Base-by-base conservation (phyloP, 371 early-diverging fungal genomes). In the Paraphysoderma sedebokerense region DNA sequence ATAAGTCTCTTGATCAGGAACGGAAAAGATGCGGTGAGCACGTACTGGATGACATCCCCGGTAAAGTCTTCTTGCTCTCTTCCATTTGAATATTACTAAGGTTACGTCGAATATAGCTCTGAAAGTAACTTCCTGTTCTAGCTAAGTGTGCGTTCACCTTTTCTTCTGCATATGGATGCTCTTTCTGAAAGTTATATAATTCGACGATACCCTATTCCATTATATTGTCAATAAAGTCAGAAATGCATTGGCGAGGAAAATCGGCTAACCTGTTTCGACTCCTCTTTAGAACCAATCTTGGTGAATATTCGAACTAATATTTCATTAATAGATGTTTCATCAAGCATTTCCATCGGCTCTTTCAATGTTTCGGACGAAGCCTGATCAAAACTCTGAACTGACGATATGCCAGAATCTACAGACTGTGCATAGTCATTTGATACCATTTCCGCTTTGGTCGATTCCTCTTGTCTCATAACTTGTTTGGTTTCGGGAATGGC, bases 141-240 rank as follows among this genome's bases (percentile, higher is more conserved):
- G 69, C 56, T 17, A 83, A 54, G 42, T 73, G 69, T 1, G 63
- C 66, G 54, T 74, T 72, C 7, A 85, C 74, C 44, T 67, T 68
- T 36, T 59, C 49, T 57, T 79, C 71, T 45, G 81, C 72, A 11
- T 63, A 52, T 17, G 74, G 77, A 53, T 84, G 72, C 48, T 62
- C 59, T 58, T 78, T 76, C 56, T 79, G 81, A 61, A 85, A 82
- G 39, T 71, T 73, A 52, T 85, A 81, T 35, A 87, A 58, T 33
- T 82, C 83, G 26, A 65, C 39, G 48, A 87, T 79, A 38, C 85
- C 87, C 66, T 77, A 27, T 12, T 13, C 12, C 38, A 41, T 19
- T 41, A 19, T 37, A 24, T 37, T 26, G 20, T 41, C n/a, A 38
- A 40, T 49, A 7, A 49, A 49, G 20, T 41, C 22, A 22, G 17